phyloP scores from a whole-genome alignment of 306 rosid genomes.

The Lablab purpureus region DNA sequence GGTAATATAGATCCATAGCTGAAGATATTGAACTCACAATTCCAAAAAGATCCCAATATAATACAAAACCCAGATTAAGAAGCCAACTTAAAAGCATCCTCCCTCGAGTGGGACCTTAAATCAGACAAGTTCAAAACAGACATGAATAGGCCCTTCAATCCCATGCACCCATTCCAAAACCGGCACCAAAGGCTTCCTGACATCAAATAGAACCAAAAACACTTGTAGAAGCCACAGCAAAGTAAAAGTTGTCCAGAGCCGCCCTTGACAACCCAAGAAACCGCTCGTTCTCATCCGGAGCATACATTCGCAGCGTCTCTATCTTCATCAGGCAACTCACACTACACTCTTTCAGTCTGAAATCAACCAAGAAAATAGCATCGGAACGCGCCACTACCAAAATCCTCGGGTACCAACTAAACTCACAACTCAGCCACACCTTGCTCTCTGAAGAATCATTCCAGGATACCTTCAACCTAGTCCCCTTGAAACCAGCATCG shows the following conservation, averaged over 20 bases:
- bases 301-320: conserved; percentile 55
- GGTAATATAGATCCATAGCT: conserved; percentile 66
- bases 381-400: conserved; percentile 67
- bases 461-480: conserved; percentile 62
- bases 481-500: conserved; percentile 51
- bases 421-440: conserved; percentile 75
- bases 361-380: conserved; percentile 72
- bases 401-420: conserved; percentile 75
- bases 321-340: conserved; percentile 65
- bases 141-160: conserved; percentile 58
- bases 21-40: conserved; percentile 62
- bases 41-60: conserved; percentile 75
- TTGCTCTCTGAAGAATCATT: conserved; percentile 37
- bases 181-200: conserved; percentile 67
- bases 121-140: conserved; percentile 59
- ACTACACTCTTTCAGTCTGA: conserved; percentile 49
- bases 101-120: conserved; percentile 62
- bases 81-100: conserved; percentile 58
- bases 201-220: conserved; percentile 71
- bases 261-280: conserved; percentile 65
- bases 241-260: conserved; percentile 57
- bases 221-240: conserved; percentile 61
- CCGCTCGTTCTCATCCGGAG: conserved; percentile 51
- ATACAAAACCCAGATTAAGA: conserved; percentile 73
- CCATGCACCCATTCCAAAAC: conserved; percentile 73